Evolutionary conservation across 768 basidiomycete genomes (phyloP), one percentile per base, ranked within the genome.

Genomic region (Hericium coralloides): DNA sequence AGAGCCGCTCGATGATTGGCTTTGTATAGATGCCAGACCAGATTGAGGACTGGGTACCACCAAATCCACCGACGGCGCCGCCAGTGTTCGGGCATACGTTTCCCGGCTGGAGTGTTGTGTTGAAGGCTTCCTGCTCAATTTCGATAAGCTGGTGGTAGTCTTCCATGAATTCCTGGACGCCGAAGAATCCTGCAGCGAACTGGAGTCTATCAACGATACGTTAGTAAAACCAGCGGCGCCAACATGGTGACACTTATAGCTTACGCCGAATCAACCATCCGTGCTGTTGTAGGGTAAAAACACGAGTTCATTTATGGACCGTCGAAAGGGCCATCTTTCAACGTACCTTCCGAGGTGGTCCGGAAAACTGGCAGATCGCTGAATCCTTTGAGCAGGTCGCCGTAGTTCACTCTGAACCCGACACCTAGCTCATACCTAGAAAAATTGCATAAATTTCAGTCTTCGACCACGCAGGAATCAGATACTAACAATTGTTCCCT

Each of bases 121-220:
- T 79, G 68, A 72, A 76, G 2, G 70, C 72, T 2, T 66, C 61
- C 38, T 64, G 68, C 58, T 80, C 79, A 53, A 79, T 73, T 48
- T 68, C 74, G 55, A 79, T 75, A 45, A 73, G 69, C 57, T 79
- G 73, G 58, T 79, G 74, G 64, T 77, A 80, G 38, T 76, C 60
- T n/a, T 59, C 56, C 49, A 55, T 66, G 18, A 75, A 77, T 9
- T 69, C 71, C 25, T 75, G 74, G 26, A 76, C 67, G 8, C 74
- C 74, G 53, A 74, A 75, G 69, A 76, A 76, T 15, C 78, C 79
- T 12, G 76, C 73, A 1, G 77, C 77, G 61, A 79, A 80, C 63
- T 79, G 75, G 47, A 76, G 69, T 9, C 67, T 68, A 26, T 10
- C 2, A 10, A 12, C 1, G 73, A 67, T 2, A 31, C 12, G 38